phyloP scores from a whole-genome alignment of 768 basidiomycete species.

The Calocybe indica region DNA sequence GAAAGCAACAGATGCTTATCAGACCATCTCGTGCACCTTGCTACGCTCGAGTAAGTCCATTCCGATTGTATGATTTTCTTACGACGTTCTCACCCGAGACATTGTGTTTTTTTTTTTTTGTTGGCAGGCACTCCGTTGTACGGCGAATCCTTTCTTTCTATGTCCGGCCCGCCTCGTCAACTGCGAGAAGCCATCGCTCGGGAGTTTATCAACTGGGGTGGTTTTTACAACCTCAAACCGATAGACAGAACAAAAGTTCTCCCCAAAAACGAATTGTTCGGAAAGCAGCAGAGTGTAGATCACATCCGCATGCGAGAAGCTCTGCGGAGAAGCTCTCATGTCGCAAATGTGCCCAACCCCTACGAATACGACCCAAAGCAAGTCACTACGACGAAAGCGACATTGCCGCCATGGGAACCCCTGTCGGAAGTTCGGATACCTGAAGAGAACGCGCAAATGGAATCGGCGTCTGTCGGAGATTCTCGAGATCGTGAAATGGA shows the following conservation, averaged over 20 bases:
- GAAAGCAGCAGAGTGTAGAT: slow-evolving; percentile 11
- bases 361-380: slow-evolving; percentile 15
- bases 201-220: slow-evolving; percentile 31
- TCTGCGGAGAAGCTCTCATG: slow-evolving; percentile 16
- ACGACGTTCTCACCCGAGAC: too few species aligned
- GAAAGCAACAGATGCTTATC: slow-evolving; percentile 1
- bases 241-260: slow-evolving; percentile 4
- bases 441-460: too few species aligned
- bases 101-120: too few species aligned
- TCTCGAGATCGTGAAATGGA: too few species aligned
- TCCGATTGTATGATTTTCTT: background rate
- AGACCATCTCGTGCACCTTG: slow-evolving; percentile 15
- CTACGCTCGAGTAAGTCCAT: slow-evolving; percentile 11
- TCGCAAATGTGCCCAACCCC: slow-evolving; percentile 16
- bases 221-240: slow-evolving; percentile 2
- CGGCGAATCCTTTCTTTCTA: background rate
- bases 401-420: slow-evolving; percentile 12
- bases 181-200: background rate
- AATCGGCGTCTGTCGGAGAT: too few species aligned
- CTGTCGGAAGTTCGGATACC: background rate
- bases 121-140: background rate
- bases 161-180: background rate
- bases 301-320: slow-evolving; percentile 23
- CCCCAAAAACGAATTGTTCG: slow-evolving; percentile 17
- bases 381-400: background rate